These are phyloP conservation scores for Colletotrichum sublineola DNA, from an alignment of 2,329 filamentous ascomycete genomes.

Conservation along the genomic window DNA sequence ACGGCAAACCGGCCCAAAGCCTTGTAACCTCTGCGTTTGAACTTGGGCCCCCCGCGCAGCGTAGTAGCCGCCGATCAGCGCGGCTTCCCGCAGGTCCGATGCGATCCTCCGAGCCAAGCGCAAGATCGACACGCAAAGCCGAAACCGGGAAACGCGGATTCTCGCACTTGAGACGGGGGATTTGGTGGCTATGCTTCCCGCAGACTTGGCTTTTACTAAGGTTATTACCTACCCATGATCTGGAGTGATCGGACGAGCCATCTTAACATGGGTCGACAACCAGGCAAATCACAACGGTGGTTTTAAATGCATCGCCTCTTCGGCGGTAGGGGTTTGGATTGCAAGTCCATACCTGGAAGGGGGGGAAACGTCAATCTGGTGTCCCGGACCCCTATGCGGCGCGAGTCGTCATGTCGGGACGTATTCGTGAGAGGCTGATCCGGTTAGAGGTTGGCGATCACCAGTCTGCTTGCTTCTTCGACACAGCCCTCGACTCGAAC, in stretches of 20 bases:
- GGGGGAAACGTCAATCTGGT: neutral
- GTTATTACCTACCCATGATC: no score
- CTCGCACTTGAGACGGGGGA: neutral
- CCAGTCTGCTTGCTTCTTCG: neutral
- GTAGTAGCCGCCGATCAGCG: neutral
- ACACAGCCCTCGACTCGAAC: neutral
- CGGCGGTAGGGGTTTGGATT: neutral
- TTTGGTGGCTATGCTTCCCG: neutral
- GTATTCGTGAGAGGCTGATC: neutral
- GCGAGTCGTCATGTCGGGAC: slow-evolving; percentile 1
- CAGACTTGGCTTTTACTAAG: neutral
- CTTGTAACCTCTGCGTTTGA: neutral
- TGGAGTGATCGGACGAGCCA: neutral
- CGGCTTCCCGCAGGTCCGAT: slow-evolving; percentile 7
- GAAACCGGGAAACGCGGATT: slow-evolving; percentile 4
- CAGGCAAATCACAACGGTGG: neutral
- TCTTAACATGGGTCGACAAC: no score
- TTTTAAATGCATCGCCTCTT: neutral
- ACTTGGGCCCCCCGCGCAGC: neutral
- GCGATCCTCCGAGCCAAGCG: slow-evolving; percentile 1
- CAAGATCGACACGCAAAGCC: slow-evolving; percentile 14
- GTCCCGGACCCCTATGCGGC: neutral
- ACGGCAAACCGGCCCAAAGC: neutral
- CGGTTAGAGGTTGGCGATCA: slow-evolving; percentile 6
- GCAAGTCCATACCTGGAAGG: neutral